Evolutionary conservation across 2,329 filamentous ascomycete species (phyloP).

Genomic region (Rhynchosporium graminicola): DNA sequence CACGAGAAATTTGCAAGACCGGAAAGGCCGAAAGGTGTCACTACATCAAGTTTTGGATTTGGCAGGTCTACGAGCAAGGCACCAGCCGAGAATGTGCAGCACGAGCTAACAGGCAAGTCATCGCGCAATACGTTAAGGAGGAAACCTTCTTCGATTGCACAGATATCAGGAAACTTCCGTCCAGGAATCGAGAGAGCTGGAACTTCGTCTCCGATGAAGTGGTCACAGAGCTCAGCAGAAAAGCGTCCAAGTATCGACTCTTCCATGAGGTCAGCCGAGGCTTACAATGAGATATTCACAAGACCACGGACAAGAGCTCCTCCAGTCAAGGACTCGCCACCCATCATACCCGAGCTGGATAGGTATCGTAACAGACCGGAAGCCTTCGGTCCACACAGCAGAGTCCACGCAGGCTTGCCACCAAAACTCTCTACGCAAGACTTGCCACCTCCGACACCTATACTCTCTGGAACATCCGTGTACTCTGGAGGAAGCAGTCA

Average conservation of each 20-base stretch:
- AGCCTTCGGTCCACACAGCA: constrained; percentile 41
- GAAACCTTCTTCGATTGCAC: constrained; percentile 51
- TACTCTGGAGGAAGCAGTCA: constrained; percentile 47
- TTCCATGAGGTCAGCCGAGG: constrained; percentile 30
- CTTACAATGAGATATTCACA: constrained; percentile 46
- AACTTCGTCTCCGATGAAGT: constrained; percentile 30
- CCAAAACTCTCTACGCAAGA: constrained; percentile 63
- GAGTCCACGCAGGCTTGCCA: constrained; percentile 49
- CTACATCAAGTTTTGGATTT: constrained; percentile 34
- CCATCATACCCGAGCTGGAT: constrained; percentile 59
- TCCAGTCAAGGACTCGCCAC: constrained; percentile 36
- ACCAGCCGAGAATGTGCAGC: constrained; percentile 17
- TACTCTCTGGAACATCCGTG: constrained; percentile 53
- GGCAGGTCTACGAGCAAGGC: constrained; percentile 26
- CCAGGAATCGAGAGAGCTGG: constrained; percentile 32
- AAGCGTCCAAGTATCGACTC: constrained; percentile 31
- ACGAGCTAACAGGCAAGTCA: constrained; percentile 35
- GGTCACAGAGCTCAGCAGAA: constrained; percentile 23
- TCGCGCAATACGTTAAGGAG: constrained; percentile 50
- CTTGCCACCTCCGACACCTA: constrained; percentile 66
- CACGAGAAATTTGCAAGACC: constrained; percentile 27
- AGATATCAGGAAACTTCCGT: constrained; percentile 38
- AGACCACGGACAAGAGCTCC: constrained; percentile 34
- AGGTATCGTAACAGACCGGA: constrained; percentile 55
- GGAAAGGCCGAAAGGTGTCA: constrained; percentile 26